Percentiles rank a stretch among this genome's conserved stretches.
Conservation (phyloP, 2,329 filamentous ascomycete genomes). For the Fusarium clavum region DNA sequence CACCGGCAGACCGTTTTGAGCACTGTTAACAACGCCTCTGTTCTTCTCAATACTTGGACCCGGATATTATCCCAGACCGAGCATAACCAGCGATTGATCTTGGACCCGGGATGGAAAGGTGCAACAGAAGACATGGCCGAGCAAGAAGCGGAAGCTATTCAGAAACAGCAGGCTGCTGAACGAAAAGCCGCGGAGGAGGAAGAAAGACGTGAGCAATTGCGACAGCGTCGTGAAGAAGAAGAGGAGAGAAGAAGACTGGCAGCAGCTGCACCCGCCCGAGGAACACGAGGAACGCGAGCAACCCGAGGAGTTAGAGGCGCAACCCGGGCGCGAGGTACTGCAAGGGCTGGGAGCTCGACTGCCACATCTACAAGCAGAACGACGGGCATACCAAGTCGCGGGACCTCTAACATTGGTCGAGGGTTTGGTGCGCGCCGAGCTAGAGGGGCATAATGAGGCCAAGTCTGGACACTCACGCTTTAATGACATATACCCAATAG, state of each 20-base stretch:
- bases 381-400: conserved; percentile 49
- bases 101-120: conserved; percentile 91
- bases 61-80: conserved; percentile 96
- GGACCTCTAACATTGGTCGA: conserved; percentile 52
- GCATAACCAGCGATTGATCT: conserved; percentile 92
- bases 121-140: conserved; percentile 88
- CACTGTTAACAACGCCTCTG: conserved; percentile 88
- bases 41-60: conserved; percentile 93
- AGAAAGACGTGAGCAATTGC: conserved; percentile 76
- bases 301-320: conserved; percentile 51
- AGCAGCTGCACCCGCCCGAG: conserved; percentile 45
- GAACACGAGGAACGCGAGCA: conserved; percentile 52
- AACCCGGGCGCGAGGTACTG: conserved; percentile 41
- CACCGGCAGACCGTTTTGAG: conserved; percentile 75
- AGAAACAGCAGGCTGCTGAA: conserved; percentile 81
- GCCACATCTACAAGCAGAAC: conserved; percentile 46
- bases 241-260: conserved; percentile 56
- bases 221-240: conserved; percentile 72
- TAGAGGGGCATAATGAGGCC: conserved; percentile 48
- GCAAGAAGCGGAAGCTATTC: conserved; percentile 80
- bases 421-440: conserved; percentile 51
- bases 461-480: conserved; percentile 19
- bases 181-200: conserved; percentile 82
- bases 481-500: conserved; percentile 49
- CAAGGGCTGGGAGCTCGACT: conserved; percentile 45